These are phyloP conservation scores for Phytophthora vignae DNA, from an alignment of 352 stramenopile genomes.

Conservation along the genomic window DNA sequence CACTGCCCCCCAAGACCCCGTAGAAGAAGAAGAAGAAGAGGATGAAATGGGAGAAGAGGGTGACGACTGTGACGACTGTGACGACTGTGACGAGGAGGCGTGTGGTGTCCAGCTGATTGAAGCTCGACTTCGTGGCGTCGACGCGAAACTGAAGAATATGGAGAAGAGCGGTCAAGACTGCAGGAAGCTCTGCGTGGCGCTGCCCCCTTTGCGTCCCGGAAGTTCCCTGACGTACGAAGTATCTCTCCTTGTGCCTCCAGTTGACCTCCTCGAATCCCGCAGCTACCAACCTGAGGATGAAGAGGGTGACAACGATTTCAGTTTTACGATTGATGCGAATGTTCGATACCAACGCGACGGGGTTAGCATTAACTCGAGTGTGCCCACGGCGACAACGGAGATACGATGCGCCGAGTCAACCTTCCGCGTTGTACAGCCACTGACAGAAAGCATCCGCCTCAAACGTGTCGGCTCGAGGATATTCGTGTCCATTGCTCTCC, in stretches of 20 bases:
- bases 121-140: conserved; percentile 12
- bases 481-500: conserved; percentile 45
- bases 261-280: not conserved
- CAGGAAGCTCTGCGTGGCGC: conserved; percentile 31
- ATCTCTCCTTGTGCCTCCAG: conserved; percentile 28
- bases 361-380: conserved; percentile 7
- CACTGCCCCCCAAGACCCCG: not conserved
- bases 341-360: conserved; percentile 37
- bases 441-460: conserved; percentile 46
- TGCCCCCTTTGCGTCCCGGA: conserved; percentile 32
- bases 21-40: conserved; percentile 9
- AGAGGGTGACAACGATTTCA: conserved; percentile 1
- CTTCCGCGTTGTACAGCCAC: conserved; percentile 44
- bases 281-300: conserved; percentile 17
- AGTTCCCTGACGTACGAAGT: conserved; percentile 33
- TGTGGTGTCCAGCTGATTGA: conserved; percentile 26
- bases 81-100: conserved; percentile 18
- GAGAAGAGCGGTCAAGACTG: too few relatives aligned
- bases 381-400: conserved; percentile 20
- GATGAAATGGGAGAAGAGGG: not conserved
- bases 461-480: conserved; percentile 43
- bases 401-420: conserved; percentile 37
- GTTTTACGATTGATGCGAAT: conserved; percentile 28
- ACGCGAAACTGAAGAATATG: not conserved
- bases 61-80: too few relatives aligned